phyloP scores from a whole-genome alignment of 176 grass and related monocot genomes.

The Oryza coarctata region DNA sequence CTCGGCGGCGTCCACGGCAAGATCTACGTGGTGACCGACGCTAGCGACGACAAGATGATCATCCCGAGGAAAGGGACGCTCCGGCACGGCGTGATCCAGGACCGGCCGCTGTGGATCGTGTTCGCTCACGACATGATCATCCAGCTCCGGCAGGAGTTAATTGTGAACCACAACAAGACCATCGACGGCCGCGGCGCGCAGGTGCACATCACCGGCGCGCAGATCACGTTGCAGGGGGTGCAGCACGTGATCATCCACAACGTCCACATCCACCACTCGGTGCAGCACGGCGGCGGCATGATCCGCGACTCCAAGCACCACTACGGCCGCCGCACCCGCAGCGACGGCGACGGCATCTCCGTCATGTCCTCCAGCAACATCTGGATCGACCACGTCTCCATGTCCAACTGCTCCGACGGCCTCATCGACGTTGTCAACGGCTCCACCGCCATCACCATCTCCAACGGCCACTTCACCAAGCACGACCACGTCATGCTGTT shows the following conservation, averaged over 20 bases:
- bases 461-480: slow-evolving; percentile 66
- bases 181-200: slow-evolving; percentile 72
- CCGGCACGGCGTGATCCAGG: slow-evolving; percentile 55
- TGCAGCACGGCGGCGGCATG: slow-evolving; percentile 35
- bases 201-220: slow-evolving; percentile 67
- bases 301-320: slow-evolving; percentile 64
- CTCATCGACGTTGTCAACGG: slow-evolving; percentile 61
- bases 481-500: slow-evolving; percentile 69
- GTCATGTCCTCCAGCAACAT: slow-evolving; percentile 45
- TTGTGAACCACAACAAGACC: slow-evolving; percentile 67
- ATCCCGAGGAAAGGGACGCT: slow-evolving; percentile 45
- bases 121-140: slow-evolving; percentile 74
- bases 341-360: slow-evolving; percentile 66
- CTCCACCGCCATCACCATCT: slow-evolving; percentile 73
- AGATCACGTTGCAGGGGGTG: slow-evolving; percentile 59
- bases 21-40: slow-evolving; percentile 56
- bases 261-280: slow-evolving; percentile 66
- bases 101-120: slow-evolving; percentile 59
- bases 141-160: slow-evolving; percentile 50
- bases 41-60: slow-evolving; percentile 45
- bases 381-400: slow-evolving; percentile 70
- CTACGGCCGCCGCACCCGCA: slow-evolving; percentile 32
- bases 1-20: slow-evolving; percentile 34
- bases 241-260: slow-evolving; percentile 72
- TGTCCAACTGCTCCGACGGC: slow-evolving; percentile 60